phyloP scores from a whole-genome alignment of 164 flowering plant species.

The Magnolia officinalis region DNA sequence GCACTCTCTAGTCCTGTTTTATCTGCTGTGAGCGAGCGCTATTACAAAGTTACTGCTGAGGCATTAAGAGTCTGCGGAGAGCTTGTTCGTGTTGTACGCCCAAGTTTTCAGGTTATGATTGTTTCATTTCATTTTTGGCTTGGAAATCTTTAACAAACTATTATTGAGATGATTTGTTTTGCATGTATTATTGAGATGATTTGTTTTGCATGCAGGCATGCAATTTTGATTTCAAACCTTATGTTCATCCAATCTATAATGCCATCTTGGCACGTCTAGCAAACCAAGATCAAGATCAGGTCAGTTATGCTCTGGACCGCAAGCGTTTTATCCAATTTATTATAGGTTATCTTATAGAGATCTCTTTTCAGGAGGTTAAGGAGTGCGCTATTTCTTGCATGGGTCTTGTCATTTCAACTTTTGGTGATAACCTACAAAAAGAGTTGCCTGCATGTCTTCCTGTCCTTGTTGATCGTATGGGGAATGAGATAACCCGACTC shows the following conservation, averaged over 20 bases:
- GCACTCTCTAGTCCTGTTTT: conserved; percentile 80
- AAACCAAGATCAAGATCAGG: conserved; percentile 99
- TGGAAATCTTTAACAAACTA: neutral
- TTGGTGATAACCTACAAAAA: conserved; percentile 79
- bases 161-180: conserved; percentile 5
- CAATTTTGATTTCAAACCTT: conserved; percentile 78
- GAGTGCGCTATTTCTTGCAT: conserved; percentile 99
- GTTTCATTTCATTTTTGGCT: conserved; percentile 2
- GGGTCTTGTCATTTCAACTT: conserved; percentile 91
- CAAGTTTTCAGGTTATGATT: conserved; percentile 60
- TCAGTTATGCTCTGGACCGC: conserved; percentile 15
- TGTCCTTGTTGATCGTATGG: conserved; percentile 98
- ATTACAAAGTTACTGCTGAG: conserved; percentile 98
- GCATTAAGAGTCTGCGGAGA: conserved; percentile 97
- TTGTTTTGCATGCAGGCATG: conserved; percentile 40
- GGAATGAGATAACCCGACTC: conserved; percentile 98
- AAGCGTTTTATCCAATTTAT: neutral
- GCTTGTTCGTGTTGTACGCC: conserved; percentile 92
- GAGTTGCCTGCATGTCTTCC: conserved; percentile 89
- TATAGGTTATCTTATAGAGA: neutral
- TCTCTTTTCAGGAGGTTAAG: conserved; percentile 79
- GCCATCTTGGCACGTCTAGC: conserved; percentile 88
- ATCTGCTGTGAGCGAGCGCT: conserved; percentile 93
- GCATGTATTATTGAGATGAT: conserved; percentile 12
- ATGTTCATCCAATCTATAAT: conserved; percentile 83